Evolutionary conservation across 2,329 filamentous ascomycete species (phyloP).

Genomic region (Juglanconis juglandina): DNA sequence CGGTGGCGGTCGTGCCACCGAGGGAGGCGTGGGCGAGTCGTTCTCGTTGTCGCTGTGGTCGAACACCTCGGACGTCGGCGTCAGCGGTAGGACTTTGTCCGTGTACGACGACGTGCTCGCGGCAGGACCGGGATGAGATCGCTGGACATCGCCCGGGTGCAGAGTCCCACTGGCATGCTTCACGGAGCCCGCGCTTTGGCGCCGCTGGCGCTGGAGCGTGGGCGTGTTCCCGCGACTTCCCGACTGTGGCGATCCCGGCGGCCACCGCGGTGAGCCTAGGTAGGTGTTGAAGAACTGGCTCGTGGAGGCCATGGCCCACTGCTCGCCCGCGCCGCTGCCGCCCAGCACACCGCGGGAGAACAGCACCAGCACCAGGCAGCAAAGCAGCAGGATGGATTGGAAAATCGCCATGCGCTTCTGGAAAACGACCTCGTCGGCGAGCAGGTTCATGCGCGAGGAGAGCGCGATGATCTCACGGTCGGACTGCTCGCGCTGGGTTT

Average conservation of each 20-base stretch:
- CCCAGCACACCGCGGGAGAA: conserved; percentile 59
- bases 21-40: conserved; percentile 15
- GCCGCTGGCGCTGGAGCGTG: background rate
- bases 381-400: conserved; percentile 80
- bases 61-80: conserved; percentile 27
- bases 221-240: conserved; percentile 8
- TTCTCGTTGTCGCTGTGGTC: conserved; percentile 19
- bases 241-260: conserved; percentile 12
- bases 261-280: conserved; percentile 11
- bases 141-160: background rate
- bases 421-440: conserved; percentile 88
- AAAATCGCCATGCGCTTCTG: conserved; percentile 91
- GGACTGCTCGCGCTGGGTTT: conserved; percentile 81
- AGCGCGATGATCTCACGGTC: conserved; percentile 81
- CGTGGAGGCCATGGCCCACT: conserved; percentile 13
- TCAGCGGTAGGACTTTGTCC: conserved; percentile 32
- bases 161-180: background rate
- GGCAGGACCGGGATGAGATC: background rate
- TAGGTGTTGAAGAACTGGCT: conserved; percentile 18
- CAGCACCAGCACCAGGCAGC: conserved; percentile 83
- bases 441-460: conserved; percentile 72
- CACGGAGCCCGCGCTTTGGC: background rate
- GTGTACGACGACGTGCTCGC: conserved; percentile 17
- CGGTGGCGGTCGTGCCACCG: conserved; percentile 8
- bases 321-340: conserved; percentile 13